Percentiles rank a stretch among this genome's conserved stretches.
phyloP scores from a whole-genome alignment of 148 eudicot species.

The Amaranthus palmeri region DNA sequence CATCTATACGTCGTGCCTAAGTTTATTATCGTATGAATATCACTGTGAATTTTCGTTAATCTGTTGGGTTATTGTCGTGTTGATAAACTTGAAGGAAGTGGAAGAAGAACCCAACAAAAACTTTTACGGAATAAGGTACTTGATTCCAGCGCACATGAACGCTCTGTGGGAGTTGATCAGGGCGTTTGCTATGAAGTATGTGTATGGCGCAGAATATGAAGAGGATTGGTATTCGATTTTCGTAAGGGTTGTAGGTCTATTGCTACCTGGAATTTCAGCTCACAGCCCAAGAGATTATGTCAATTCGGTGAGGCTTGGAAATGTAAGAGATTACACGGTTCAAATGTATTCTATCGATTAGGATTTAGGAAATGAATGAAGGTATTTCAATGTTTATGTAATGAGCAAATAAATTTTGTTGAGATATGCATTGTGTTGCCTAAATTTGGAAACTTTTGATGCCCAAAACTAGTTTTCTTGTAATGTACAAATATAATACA shows the following conservation, averaged over 20 bases:
- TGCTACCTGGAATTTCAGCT: constrained; percentile 64
- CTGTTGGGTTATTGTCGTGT: background rate
- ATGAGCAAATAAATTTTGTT: too few species aligned
- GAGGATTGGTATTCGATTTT: constrained; percentile 54
- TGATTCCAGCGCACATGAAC: constrained; percentile 52
- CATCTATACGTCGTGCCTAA: background rate
- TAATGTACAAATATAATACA: too few species aligned
- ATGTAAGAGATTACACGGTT: background rate
- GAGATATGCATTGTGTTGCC: too few species aligned
- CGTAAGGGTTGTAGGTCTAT: constrained; percentile 46
- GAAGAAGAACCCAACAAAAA: constrained; percentile 75
- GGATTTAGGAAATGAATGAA: background rate
- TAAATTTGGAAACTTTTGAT: too few species aligned
- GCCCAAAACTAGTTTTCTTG: too few species aligned
- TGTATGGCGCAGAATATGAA: constrained; percentile 50
- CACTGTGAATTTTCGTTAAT: background rate
- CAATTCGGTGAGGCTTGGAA: constrained; percentile 66
- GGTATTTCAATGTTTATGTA: too few species aligned
- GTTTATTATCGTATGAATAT: background rate
- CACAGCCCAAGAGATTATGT: constrained; percentile 72
- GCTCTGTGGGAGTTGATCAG: constrained; percentile 76
- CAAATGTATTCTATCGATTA: constrained; percentile 27
- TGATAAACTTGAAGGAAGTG: constrained; percentile 35
- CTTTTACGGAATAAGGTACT: constrained; percentile 42
- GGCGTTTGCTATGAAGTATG: constrained; percentile 42